phyloP scores from a whole-genome alignment of 169 alveolate species.

The Theileria luwenshuni region DNA sequence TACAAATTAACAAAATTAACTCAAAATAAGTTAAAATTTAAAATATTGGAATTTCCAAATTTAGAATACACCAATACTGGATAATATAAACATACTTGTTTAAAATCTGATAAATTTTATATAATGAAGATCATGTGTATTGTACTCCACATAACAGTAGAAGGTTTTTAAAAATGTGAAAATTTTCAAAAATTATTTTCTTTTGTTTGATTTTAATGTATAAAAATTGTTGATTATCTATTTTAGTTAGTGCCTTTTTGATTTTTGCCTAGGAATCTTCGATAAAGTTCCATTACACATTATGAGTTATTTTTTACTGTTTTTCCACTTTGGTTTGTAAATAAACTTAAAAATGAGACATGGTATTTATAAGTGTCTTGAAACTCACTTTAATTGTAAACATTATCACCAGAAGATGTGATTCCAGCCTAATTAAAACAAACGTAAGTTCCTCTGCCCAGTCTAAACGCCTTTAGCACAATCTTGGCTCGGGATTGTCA shows the following conservation, averaged over 20 bases:
- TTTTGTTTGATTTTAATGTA: too few relatives aligned
- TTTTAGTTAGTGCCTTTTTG: neutral
- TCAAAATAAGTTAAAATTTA: neutral
- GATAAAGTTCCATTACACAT: neutral
- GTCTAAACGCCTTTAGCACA: constrained; percentile 26
- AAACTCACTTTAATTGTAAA: neutral
- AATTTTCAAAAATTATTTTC: too few relatives aligned
- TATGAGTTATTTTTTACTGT: too few relatives aligned
- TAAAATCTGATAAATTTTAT: neutral
- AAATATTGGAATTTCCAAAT: neutral
- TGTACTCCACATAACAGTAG: neutral
- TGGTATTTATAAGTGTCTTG: neutral
- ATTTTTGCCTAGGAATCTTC: neutral
- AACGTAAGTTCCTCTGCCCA: constrained; percentile 6
- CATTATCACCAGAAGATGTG: neutral
- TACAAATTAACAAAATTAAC: neutral
- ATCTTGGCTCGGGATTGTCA: constrained; percentile 17
- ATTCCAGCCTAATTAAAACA: constrained; percentile 10
- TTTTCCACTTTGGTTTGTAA: neutral
- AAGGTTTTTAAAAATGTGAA: neutral
- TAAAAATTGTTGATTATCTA: too few relatives aligned
- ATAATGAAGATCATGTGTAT: neutral
- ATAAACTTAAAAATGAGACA: constrained; percentile 12
- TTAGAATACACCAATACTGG: neutral
- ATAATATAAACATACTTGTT: neutral